phyloP scores from a whole-genome alignment of 129 eudicot species.

The Centaurea solstitialis region DNA sequence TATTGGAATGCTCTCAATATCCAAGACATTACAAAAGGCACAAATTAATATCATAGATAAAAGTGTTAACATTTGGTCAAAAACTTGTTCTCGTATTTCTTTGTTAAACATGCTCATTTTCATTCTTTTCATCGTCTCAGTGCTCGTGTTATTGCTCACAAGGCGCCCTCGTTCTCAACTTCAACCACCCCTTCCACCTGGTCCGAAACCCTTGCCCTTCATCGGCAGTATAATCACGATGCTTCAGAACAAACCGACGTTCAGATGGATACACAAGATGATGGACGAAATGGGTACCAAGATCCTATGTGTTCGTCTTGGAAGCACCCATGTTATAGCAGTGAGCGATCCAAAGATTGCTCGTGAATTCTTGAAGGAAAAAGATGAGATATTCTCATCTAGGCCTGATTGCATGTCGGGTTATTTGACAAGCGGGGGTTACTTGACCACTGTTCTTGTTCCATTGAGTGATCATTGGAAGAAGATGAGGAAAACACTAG shows the following conservation, averaged over 20 bases:
- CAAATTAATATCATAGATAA: too few species aligned
- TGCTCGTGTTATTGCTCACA: background rate
- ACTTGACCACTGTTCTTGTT: constrained; percentile 14
- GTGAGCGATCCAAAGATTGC: constrained; percentile 34
- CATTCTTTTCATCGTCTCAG: background rate
- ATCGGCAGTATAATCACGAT: background rate
- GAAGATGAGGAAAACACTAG: constrained; percentile 30
- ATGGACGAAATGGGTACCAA: constrained; percentile 41
- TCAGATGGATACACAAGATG: constrained; percentile 38
- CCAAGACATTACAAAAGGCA: background rate
- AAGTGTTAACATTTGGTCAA: background rate
- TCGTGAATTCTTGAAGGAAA: constrained; percentile 34
- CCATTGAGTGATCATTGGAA: constrained; percentile 37
- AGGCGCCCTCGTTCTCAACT: background rate
- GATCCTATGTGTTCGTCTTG: constrained; percentile 35
- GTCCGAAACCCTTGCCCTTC: background rate
- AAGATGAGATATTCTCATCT: constrained; percentile 34
- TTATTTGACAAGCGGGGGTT: constrained; percentile 16
- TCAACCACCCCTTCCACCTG: constrained; percentile 4
- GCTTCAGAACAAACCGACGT: background rate
- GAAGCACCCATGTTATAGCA: constrained; percentile 23
- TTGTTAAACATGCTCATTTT: background rate
- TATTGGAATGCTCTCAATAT: background rate
- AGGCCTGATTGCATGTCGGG: constrained; percentile 32
- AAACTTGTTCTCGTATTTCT: background rate